phyloP scores from a whole-genome alignment of 768 basidiomycete species.

The Boletus insuetus region DNA sequence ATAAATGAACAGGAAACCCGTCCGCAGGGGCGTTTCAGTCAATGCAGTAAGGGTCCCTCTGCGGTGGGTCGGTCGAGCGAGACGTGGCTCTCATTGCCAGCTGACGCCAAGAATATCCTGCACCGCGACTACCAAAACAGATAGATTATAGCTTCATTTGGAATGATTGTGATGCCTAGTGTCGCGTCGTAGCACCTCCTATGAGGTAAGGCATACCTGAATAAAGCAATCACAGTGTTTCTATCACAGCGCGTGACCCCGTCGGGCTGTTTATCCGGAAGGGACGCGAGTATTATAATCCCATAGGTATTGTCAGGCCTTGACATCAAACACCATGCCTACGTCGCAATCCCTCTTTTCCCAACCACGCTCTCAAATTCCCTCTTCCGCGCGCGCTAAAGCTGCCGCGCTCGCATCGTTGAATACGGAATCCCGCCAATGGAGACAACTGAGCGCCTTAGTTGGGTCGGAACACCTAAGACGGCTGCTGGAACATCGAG shows the following conservation, averaged over 20 bases:
- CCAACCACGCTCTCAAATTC: neutral
- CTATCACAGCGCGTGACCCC: neutral
- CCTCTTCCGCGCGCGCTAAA: neutral
- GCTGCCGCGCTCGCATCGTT: neutral
- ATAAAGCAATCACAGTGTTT: neutral
- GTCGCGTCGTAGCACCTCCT: neutral
- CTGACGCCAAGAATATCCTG: neutral
- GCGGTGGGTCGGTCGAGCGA: neutral
- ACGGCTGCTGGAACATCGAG: neutral
- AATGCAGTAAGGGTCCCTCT: neutral
- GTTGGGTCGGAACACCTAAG: neutral
- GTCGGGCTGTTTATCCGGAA: neutral
- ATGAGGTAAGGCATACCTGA: neutral
- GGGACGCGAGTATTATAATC: neutral
- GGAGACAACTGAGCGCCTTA: neutral
- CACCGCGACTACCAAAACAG: neutral
- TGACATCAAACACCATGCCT: neutral
- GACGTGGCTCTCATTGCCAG: neutral
- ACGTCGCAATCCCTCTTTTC: neutral
- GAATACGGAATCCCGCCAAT: neutral
- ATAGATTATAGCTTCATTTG: neutral
- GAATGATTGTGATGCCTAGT: too few relatives aligned
- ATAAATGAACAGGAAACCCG: too few relatives aligned
- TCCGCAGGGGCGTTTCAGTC: neutral
- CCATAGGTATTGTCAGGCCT: neutral